Conservation (phyloP, 305 asterid genomes). For the Coffea humblotiana region DNA sequence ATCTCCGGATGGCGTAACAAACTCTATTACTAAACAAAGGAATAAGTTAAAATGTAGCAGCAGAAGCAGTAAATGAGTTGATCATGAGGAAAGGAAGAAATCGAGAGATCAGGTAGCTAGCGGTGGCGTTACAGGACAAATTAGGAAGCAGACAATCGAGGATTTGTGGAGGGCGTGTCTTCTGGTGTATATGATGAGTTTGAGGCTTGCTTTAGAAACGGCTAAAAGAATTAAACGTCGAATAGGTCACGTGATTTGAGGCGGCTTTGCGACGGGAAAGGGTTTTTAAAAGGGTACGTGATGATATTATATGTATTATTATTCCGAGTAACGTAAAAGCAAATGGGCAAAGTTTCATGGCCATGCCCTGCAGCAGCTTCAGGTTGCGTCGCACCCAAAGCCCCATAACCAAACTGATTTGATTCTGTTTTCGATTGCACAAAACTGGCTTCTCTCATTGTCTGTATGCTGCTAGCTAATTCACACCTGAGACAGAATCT, state of each 20-base stretch:
- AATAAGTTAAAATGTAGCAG: background rate
- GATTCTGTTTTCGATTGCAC: too few species aligned
- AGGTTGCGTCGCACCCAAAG: conserved; percentile 10
- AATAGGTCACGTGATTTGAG: conserved; percentile 17
- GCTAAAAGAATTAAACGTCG: background rate
- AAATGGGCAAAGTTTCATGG: background rate
- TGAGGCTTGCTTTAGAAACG: background rate
- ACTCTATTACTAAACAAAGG: background rate
- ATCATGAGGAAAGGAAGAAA: background rate
- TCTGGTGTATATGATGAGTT: background rate
- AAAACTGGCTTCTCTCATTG: too few species aligned
- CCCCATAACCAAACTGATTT: too few species aligned
- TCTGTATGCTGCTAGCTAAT: too few species aligned
- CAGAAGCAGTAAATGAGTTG: too few species aligned
- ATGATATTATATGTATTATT: too few species aligned
- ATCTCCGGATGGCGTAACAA: background rate
- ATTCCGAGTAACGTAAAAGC: conserved; percentile 7
- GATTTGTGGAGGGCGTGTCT: conserved; percentile 9
- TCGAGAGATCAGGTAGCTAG: too few species aligned
- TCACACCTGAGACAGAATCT: too few species aligned
- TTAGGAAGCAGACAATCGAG: background rate
- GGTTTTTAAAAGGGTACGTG: too few species aligned
- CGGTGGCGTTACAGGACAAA: conserved; percentile 11
- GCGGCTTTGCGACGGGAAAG: background rate
- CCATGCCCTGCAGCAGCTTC: too few species aligned